These are phyloP conservation scores for Gossypium stocksii DNA, from an alignment of 345 rosid genomes.

Conservation along the genomic window DNA sequence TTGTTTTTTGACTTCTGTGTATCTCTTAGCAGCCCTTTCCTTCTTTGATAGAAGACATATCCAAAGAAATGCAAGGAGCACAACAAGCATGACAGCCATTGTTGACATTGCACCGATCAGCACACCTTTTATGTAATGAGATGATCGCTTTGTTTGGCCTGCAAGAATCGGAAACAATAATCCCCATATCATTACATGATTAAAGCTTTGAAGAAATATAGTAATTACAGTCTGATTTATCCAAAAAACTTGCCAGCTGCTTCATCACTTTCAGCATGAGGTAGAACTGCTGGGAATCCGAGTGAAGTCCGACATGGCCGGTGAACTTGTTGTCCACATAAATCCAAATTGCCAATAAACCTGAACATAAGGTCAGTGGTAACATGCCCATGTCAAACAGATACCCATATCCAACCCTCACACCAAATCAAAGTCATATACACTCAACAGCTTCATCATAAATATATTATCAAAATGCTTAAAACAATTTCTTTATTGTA, in stretches of 20 bases:
- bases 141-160: slow-evolving; percentile 70
- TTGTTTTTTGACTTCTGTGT: slow-evolving; percentile 91
- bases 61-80: slow-evolving; percentile 68
- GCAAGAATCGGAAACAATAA: slow-evolving; percentile 17
- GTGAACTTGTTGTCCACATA: slow-evolving; percentile 84
- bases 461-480: background rate
- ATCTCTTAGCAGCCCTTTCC: slow-evolving; percentile 82
- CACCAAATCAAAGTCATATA: too few relatives aligned
- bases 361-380: slow-evolving; percentile 28
- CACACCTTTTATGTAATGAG: slow-evolving; percentile 79
- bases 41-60: slow-evolving; percentile 72
- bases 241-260: slow-evolving; percentile 49
- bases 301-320: slow-evolving; percentile 87
- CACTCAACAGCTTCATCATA: background rate
- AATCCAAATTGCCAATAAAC: slow-evolving; percentile 76
- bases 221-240: background rate
- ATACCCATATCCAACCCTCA: too few relatives aligned
- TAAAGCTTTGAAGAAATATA: slow-evolving; percentile 13
- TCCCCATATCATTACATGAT: background rate
- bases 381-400: background rate
- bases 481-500: background rate
- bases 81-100: slow-evolving; percentile 47
- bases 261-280: slow-evolving; percentile 84
- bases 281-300: slow-evolving; percentile 97
- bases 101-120: slow-evolving; percentile 80